phyloP scores from a whole-genome alignment of 2,329 filamentous ascomycete genomes.

The Colletotrichum ledebouriae region DNA sequence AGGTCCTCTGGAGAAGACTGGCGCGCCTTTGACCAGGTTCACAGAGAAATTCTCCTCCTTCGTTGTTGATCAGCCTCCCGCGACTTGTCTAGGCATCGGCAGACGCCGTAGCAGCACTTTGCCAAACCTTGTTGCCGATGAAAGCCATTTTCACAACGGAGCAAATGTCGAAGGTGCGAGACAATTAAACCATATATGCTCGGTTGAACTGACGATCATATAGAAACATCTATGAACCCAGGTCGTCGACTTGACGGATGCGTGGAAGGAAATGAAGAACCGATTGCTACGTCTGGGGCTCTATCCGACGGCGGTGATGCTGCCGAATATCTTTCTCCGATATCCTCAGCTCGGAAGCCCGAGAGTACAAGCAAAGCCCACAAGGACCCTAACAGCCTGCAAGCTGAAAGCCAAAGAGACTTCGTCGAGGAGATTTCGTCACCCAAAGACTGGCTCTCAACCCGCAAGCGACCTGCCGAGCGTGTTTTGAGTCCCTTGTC shows the following conservation, averaged over 20 bases:
- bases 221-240: neutral
- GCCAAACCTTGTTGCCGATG: neutral
- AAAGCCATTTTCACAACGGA: neutral
- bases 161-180: neutral
- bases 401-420: constrained; percentile 5
- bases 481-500: constrained; percentile 8
- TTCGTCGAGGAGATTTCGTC: neutral
- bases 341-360: neutral
- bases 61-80: neutral
- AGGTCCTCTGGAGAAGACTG: too few relatives aligned
- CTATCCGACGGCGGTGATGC: neutral
- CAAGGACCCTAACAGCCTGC: neutral
- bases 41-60: neutral
- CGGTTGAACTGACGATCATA: neutral
- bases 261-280: neutral
- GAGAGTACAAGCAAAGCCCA: constrained; percentile 12
- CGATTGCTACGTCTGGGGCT: neutral
- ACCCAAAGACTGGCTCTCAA: neutral
- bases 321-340: neutral
- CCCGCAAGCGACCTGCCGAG: constrained; percentile 8
- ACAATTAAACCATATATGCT: neutral
- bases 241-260: neutral
- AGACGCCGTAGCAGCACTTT: constrained; percentile 15
- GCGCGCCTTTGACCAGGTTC: neutral
- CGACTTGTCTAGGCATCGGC: neutral